Percentiles rank a stretch among this genome's conserved stretches.
Evolutionary conservation across 306 rosid genomes (phyloP).

Genomic region (Crotalaria pallida): DNA sequence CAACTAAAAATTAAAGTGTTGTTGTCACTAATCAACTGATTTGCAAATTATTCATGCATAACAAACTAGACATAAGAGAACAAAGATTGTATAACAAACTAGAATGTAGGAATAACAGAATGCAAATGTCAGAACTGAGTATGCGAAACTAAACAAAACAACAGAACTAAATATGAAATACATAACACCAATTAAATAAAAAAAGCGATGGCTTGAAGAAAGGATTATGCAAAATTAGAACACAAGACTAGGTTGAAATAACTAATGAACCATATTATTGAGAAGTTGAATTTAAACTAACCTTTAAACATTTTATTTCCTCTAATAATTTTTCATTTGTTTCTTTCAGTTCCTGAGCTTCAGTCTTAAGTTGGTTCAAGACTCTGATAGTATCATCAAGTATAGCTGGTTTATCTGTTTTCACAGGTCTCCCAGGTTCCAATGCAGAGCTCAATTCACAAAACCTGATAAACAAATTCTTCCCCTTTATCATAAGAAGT

Average conservation of each 20-base stretch:
- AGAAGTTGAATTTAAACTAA: slow-evolving; percentile 18
- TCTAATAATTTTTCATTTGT: slow-evolving; percentile 64
- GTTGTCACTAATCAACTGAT: neutral
- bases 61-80: neutral
- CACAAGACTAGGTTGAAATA: neutral
- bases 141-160: neutral
- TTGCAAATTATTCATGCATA: neutral
- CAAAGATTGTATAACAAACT: neutral
- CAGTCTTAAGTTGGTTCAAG: slow-evolving; percentile 68
- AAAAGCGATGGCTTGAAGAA: neutral
- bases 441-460: slow-evolving; percentile 71
- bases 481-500: neutral
- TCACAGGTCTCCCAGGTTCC: slow-evolving; percentile 75
- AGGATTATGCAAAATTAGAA: neutral
- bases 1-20: neutral
- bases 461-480: slow-evolving; percentile 46
- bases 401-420: slow-evolving; percentile 69
- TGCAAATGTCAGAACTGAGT: neutral
- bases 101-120: neutral
- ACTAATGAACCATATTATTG: neutral
- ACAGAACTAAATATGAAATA: neutral
- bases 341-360: slow-evolving; percentile 72
- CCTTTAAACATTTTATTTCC: slow-evolving; percentile 82
- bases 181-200: neutral
- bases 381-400: slow-evolving; percentile 87